A percentile compares a stretch with the other conserved stretches of the same genome.
Conservation (phyloP, 2,329 filamentous ascomycete genomes). For the Aspergillus jensenii region DNA sequence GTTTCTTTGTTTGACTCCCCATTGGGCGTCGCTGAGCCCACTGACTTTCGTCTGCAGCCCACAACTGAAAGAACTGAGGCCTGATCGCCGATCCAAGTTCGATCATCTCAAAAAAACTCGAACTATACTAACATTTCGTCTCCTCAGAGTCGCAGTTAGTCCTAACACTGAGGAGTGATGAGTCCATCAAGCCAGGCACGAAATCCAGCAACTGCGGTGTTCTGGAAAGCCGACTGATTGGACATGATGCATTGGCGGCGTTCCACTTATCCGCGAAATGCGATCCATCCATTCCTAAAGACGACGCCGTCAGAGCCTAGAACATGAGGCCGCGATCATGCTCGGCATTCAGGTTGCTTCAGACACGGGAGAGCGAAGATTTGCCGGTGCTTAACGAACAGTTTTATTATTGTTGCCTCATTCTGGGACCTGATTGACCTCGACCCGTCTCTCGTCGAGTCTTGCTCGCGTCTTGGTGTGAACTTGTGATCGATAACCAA, state of each 20-base stretch:
- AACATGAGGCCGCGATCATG: background rate
- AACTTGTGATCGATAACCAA: conserved; percentile 2
- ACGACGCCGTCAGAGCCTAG: background rate
- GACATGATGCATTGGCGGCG: background rate
- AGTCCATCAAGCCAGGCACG: background rate
- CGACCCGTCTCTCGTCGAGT: background rate
- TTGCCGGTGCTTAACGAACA: no score
- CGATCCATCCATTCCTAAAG: background rate
- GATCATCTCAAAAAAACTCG: background rate
- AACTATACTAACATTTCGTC: no score
- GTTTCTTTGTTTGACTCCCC: conserved; percentile 6
- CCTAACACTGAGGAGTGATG: no score
- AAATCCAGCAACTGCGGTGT: background rate
- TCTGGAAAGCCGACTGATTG: conserved; percentile 4
- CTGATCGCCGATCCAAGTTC: background rate
- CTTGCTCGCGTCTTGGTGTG: no score
- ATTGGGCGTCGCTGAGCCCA: background rate
- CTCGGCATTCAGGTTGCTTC: no score
- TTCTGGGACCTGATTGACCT: background rate
- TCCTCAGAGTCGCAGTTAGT: no score
- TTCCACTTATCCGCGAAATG: conserved; percentile 3
- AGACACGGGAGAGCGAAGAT: no score
- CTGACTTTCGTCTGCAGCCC: background rate
- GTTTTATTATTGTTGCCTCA: background rate
- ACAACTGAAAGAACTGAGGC: background rate